Evolutionary conservation across 768 basidiomycete genomes (phyloP), one percentile per base, ranked within the genome.

Genomic region (Boletales sp.): DNA sequence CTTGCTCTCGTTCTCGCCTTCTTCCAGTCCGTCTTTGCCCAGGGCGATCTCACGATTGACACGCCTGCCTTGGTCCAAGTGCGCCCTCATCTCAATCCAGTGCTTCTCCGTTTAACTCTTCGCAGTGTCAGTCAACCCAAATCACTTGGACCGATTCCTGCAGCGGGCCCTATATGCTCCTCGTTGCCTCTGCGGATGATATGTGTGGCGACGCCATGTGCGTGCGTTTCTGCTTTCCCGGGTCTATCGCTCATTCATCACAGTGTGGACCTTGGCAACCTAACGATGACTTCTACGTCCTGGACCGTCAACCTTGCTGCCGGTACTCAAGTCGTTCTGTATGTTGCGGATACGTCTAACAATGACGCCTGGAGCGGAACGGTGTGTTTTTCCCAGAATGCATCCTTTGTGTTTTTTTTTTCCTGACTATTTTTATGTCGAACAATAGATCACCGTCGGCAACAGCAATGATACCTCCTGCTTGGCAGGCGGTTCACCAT

Each of bases 301-400:
- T 87, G 64, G 48, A 67, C 59, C 5, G 70, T 72, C 41, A 53
- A 58, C 39, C 36, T 88, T 44, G 59, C 77, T 32, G 71, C 75
- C 12, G 81, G 81, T 34, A 73, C 72, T 18, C 53, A 70, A 28
- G 71, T 84, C 35, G 63, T 72, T 54, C 54, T 89, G 31, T 83
- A 76, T 14, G 53, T 87, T 15, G 15, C 64, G 76, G 86, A 88
- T 60, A 58, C 67, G 2, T 47, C 58, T 32, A 79, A 71, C 28
- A 61, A 83, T 4, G 86, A 89, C 57, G 86, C 78, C 4, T 91
- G 88, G 88, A 82, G 79, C 56, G 73, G 70, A 33, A 58, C 56
- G 11, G 87, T 88, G 53, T 61, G 81, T 74, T 15, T 53, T 40
- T 38, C 41, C 13, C 33, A 14, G 21, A 40, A 17, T 12, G 10